A percentile compares a stretch with the other conserved stretches of the same genome.
Conservation (phyloP, 192 early-diverging fungal species). For the Coemansia sp. region DNA sequence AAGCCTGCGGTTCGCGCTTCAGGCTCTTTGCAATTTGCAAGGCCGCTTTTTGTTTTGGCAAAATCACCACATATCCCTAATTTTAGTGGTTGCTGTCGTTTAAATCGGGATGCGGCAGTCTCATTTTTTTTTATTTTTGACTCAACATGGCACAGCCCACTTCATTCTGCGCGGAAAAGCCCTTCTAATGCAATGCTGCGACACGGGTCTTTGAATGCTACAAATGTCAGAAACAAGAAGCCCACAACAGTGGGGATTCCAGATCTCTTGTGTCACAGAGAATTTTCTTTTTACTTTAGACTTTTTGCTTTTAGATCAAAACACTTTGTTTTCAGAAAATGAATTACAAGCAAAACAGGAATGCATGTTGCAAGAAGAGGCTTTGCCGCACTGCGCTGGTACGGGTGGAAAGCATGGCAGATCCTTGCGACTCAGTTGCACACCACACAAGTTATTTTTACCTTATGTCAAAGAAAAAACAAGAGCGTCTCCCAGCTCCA, state of each 20-base stretch:
- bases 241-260: background rate
- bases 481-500: background rate
- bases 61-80: background rate
- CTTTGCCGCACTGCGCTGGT: too few relatives aligned
- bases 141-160: too few relatives aligned
- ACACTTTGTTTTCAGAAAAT: too few relatives aligned
- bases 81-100: too few relatives aligned
- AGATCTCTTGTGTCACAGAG: background rate
- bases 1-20: background rate
- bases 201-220: too few relatives aligned
- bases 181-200: too few relatives aligned
- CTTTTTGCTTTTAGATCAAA: background rate
- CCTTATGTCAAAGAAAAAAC: background rate
- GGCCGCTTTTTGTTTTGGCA: background rate
- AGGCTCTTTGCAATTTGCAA: too few relatives aligned
- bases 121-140: background rate
- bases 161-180: too few relatives aligned
- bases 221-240: too few relatives aligned
- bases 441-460: background rate
- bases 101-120: background rate
- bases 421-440: background rate
- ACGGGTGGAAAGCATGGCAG: too few relatives aligned
- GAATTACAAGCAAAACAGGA: too few relatives aligned
- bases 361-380: too few relatives aligned
- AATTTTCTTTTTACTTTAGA: background rate